Percentiles rank a stretch among this genome's conserved stretches.
phyloP scores from a whole-genome alignment of 2,329 filamentous ascomycete species.

The Fusarium sp. region DNA sequence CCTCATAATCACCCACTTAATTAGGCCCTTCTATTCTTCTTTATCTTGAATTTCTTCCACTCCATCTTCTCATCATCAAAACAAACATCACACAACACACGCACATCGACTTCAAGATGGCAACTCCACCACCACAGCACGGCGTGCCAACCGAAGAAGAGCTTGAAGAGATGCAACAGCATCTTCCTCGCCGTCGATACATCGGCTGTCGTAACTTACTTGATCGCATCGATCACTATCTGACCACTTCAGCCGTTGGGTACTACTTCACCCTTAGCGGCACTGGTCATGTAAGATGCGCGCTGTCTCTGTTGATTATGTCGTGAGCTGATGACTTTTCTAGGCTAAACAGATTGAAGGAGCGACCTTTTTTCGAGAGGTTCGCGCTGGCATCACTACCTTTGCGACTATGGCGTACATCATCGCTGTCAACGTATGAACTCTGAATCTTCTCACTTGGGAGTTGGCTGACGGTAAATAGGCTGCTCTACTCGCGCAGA shows the following conservation, averaged over 20 bases:
- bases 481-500: conserved; percentile 78
- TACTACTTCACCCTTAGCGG: conserved; percentile 75
- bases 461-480: conserved; percentile 54
- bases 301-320: conserved; percentile 2
- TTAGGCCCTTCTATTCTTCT: not conserved
- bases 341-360: conserved; percentile 76
- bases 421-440: conserved; percentile 75
- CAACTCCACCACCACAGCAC: conserved; percentile 21
- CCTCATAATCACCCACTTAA: conserved; percentile 2
- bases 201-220: conserved; percentile 53
- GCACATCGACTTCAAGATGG: conserved; percentile 11
- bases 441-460: not conserved
- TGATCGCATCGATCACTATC: conserved; percentile 52
- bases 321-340: not conserved
- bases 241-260: conserved; percentile 63
- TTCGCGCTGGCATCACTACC: conserved; percentile 84
- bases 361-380: conserved; percentile 79
- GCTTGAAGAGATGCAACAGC: not conserved
- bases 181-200: conserved; percentile 44
- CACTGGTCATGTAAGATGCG: conserved; percentile 71
- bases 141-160: conserved; percentile 20
- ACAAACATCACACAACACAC: not conserved
- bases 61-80: not conserved
- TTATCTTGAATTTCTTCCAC: not conserved
- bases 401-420: conserved; percentile 89